Conservation (phyloP, 257 asterid species). For the Gardenia jasminoides region DNA sequence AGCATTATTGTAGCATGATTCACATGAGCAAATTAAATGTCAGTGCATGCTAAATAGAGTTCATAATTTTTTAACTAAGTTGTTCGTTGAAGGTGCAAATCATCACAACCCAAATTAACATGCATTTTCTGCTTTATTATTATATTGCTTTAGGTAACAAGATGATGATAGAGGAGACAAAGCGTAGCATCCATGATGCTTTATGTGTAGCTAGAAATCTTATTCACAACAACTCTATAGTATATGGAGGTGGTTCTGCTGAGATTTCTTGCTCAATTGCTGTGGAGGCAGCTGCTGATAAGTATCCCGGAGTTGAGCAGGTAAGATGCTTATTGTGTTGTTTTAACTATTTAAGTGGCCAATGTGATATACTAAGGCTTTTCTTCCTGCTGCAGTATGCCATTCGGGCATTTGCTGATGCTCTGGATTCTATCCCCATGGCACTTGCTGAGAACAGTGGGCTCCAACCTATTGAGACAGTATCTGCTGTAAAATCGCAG, state of each 20-base stretch:
- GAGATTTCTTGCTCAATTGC: constrained; percentile 93
- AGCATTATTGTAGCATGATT: background rate
- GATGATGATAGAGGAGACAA: constrained; percentile 98
- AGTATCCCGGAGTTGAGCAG: constrained; percentile 98
- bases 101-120: background rate
- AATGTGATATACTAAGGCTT: constrained; percentile 15
- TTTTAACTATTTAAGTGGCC: background rate
- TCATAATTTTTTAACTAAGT: background rate
- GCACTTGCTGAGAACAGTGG: constrained; percentile 99
- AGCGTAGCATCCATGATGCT: constrained; percentile 97
- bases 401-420: constrained; percentile 93
- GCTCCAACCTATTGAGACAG: constrained; percentile 87
- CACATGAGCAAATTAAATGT: background rate
- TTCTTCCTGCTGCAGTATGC: constrained; percentile 65
- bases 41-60: background rate
- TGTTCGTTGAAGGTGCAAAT: background rate
- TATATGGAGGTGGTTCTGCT: constrained; percentile 98
- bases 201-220: constrained; percentile 92
- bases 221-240: constrained; percentile 89
- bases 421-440: constrained; percentile 93
- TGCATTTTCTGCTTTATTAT: background rate
- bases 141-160: constrained; percentile 64
- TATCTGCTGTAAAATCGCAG: constrained; percentile 86
- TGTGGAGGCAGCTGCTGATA: constrained; percentile 96
- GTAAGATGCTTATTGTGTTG: constrained; percentile 25